Conservation (phyloP, 2,329 filamentous ascomycete species). For the Apiospora koreana region DNA sequence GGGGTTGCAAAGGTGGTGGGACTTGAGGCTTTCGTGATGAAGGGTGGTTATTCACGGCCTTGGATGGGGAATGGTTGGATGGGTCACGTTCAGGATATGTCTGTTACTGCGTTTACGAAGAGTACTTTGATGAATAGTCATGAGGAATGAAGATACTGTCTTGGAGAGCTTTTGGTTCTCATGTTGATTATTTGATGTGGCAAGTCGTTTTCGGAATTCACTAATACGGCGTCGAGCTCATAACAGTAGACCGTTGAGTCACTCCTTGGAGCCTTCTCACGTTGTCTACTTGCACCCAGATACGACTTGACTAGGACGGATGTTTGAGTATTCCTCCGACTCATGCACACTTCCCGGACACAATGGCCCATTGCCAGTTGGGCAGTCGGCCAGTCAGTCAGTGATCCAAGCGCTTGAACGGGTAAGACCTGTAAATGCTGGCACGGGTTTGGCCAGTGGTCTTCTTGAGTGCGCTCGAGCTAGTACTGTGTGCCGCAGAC, state of each 20-base stretch:
- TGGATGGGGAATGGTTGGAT: not conserved
- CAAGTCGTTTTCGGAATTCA: too few relatives aligned
- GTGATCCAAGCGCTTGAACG: too few relatives aligned
- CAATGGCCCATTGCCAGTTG: not conserved
- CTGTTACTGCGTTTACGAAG: not conserved
- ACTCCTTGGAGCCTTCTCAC: too few relatives aligned
- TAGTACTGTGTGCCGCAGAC: not conserved
- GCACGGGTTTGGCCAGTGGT: too few relatives aligned
- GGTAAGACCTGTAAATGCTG: too few relatives aligned
- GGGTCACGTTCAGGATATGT: not conserved
- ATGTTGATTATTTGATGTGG: too few relatives aligned
- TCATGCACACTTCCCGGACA: not conserved
- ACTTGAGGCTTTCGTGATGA: not conserved
- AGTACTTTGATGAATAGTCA: not conserved
- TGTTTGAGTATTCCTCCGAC: not conserved
- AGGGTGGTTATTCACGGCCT: too few relatives aligned
- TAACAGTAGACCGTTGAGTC: too few relatives aligned
- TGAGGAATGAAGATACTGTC: not conserved
- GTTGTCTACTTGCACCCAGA: too few relatives aligned
- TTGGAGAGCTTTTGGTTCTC: not conserved
- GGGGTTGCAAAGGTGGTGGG: slow-evolving; percentile 49
- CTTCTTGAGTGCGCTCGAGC: too few relatives aligned
- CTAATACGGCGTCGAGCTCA: too few relatives aligned
- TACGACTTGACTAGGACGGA: not conserved
- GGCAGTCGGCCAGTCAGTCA: not conserved